Percentiles rank a stretch among this genome's conserved stretches.
Evolutionary conservation across 83 land plant species (phyloP).

Genomic region (Isoetes engelmannii): DNA sequence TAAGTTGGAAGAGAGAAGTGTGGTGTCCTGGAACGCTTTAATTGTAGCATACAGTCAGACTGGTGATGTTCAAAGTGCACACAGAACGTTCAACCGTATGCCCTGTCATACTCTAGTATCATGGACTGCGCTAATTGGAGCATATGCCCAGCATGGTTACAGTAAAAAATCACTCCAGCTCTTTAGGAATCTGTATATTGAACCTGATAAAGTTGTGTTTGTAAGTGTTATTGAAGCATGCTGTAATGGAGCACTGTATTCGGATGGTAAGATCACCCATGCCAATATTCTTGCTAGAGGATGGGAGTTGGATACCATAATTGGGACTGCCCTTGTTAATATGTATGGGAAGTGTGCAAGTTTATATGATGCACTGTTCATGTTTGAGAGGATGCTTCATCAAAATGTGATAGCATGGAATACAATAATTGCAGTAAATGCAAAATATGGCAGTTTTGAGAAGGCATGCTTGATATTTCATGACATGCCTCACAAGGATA

Average conservation of each 20-base stretch:
- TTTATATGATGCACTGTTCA: slow-evolving; percentile 13
- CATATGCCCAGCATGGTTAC: slow-evolving; percentile 3
- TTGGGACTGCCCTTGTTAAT: slow-evolving; percentile 10
- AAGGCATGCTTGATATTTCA: slow-evolving; percentile 20
- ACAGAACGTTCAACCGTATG: background rate
- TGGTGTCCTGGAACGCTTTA: no score
- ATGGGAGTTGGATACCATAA: background rate
- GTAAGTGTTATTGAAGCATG: slow-evolving; percentile 11
- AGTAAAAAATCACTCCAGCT: background rate
- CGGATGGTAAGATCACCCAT: background rate
- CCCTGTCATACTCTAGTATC: slow-evolving; percentile 3
- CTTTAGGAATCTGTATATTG: background rate
- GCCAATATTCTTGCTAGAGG: background rate
- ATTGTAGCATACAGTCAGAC: no score
- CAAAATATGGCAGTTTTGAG: slow-evolving; percentile 11
- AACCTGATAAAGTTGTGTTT: slow-evolving; percentile 13
- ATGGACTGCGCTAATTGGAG: slow-evolving; percentile 6
- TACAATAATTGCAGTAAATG: slow-evolving; percentile 23
- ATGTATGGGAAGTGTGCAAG: slow-evolving; percentile 16
- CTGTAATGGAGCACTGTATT: background rate
- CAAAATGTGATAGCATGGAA: slow-evolving; percentile 30
- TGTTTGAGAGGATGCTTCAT: slow-evolving; percentile 9
- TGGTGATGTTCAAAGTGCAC: no score
- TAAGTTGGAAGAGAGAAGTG: no score
- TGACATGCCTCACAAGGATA: slow-evolving; percentile 9